Evolutionary conservation across 139 green algal genomes (phyloP), one percentile per base, ranked within the genome.

Genomic region (Tetradesmus obliquus): DNA sequence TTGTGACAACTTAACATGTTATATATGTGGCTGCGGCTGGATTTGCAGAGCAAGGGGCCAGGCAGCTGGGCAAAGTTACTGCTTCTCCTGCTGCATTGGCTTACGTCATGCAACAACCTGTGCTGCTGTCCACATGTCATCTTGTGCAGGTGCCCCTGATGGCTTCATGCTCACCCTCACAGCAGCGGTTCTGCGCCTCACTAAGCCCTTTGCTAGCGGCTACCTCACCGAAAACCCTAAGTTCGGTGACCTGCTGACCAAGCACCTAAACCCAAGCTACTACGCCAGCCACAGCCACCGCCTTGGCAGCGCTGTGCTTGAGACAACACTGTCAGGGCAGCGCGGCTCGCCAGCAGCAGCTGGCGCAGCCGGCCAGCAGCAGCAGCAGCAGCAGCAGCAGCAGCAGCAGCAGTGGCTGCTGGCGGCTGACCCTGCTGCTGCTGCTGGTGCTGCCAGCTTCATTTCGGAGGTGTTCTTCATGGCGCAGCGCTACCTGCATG

Each of bases 381-480:
- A 45, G 74, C 55, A 57, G 71, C 55, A 55, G 55, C 24, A 79
- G 88, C 88, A 83, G 86, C 66, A 58, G 85, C 17, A 55, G 24
- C 32, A 88, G 84, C 84, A 55, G 84, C 60, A 71, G 84, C 32
- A 89, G 58, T 57, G 15, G 51, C 84, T 88, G n/a, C 6, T 94
- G 24, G 60, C 84, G 22, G 57, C 45, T 6, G 84, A 89, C 24
- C 82, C 57, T 5, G 72, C 79, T 55, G 91, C 89, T 54, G 90
- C 82, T 17, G 86, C 90, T 24, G 91, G 55, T 32, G n/a, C 10
- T 5, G 93, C 95, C 15, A 94, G 95, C 88, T 97, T 97, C 93
- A 94, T 97, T 8, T 93, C 96, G 0, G 96, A 97, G 57, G 93
- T 93, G n/a, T 97, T 97, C 90, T 97, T 97, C 89, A n/a, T 96